Base-by-base conservation (phyloP, 2,329 filamentous ascomycete species). In the Colletotrichum sp. region DNA sequence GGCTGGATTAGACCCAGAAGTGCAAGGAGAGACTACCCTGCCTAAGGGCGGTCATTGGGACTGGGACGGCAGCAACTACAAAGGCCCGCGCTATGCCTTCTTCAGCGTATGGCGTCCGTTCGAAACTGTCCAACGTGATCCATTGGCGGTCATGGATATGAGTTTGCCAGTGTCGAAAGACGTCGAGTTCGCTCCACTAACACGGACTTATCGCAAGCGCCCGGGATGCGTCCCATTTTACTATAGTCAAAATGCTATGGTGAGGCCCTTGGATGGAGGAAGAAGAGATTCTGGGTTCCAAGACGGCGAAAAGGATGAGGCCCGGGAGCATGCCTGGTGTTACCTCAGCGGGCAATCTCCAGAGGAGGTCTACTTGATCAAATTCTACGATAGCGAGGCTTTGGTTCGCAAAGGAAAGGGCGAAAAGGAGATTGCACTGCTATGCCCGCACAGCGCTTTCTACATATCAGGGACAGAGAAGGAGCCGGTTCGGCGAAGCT, bases 81-180 rank as follows among this genome's bases (percentile, higher is more conserved):
- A 74, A 9, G 71, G 66, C 4, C 71, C 66, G 15, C 71, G 71
- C 2, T 74, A 74, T 9, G 71, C 56, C 2, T 64, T 74, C 58
- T 74, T 70, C 56, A 74, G 71, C n/a, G 25, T 74, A 12, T 70
- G 71, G 66, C 66, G 71, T 5, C 30, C 71, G 8, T 68, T 56
- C 39, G 71, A 74, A 32, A 74, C 66, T 12, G 71, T 70, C 1
- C 36, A 15, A 8, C 71, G 71, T 9, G 71, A 74, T 13, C 71
- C 71, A 9, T 43, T 74, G 15, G 71, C 71, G 39, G 56, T 74
- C 13, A 74, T 74, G 56, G 71, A 74, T 16, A 74, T 74, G 66
- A 70, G 71, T 16, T 66, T 18, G 4, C 71, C 65, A 1, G 56
- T 28, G 13, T 74, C 66, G 8, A 28, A 16, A 18, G 67, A 36